Conservation (phyloP, 441 rosid genomes). For the Populus hybrid region DNA sequence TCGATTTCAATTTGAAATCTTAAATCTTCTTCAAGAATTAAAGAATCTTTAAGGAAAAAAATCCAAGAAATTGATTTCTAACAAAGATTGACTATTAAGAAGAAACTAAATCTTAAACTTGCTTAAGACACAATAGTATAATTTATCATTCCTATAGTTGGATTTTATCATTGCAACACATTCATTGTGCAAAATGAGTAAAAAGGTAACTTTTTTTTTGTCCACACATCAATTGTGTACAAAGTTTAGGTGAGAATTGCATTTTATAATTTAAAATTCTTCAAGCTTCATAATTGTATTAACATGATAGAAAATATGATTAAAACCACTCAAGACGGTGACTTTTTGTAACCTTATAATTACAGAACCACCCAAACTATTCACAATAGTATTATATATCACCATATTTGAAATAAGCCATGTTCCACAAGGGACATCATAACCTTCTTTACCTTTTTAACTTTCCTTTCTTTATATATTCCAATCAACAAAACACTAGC, state of each 20-base stretch:
- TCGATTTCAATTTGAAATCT: too few species aligned
- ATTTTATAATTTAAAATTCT: too few species aligned
- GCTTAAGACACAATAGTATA: slow-evolving; percentile 41
- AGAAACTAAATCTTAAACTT: slow-evolving; percentile 13
- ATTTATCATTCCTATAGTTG: slow-evolving; percentile 56
- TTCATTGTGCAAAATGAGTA: slow-evolving; percentile 50
- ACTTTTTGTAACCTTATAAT: too few species aligned
- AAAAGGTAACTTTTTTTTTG: slow-evolving; percentile 29
- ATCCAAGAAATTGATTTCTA: too few species aligned
- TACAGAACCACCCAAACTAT: too few species aligned
- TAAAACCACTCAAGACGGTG: too few species aligned
- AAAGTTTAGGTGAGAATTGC: slow-evolving; percentile 9
- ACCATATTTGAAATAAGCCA: slow-evolving; percentile 47
- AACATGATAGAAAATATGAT: too few species aligned
- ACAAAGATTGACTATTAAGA: too few species aligned
- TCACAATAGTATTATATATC: slow-evolving; percentile 13
- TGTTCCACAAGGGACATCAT: slow-evolving; percentile 37
- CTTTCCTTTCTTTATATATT: slow-evolving; percentile 51
- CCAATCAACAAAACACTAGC: slow-evolving; percentile 51
- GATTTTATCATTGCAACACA: slow-evolving; percentile 67
- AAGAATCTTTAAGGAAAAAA: too few species aligned
- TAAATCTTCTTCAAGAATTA: too few species aligned
- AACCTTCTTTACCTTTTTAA: slow-evolving; percentile 53
- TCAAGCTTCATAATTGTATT: too few species aligned
- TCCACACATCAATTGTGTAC: slow-evolving; percentile 11